phyloP scores from a whole-genome alignment of 805 yeast genomes.

The Starmerella gropengiesseri region DNA sequence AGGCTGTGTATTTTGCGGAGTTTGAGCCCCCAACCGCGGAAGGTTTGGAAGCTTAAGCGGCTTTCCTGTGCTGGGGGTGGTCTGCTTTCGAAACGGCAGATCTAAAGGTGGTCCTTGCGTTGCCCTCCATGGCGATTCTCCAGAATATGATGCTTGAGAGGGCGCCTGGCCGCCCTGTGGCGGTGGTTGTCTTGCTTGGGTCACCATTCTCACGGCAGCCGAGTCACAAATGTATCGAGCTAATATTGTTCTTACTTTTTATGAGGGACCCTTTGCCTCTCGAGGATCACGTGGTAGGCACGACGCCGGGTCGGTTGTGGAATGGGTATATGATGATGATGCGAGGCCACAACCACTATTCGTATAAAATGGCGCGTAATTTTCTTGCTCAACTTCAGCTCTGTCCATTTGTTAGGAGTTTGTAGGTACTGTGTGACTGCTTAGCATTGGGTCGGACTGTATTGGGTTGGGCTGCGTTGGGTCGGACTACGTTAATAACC shows the following conservation, averaged over 20 bases:
- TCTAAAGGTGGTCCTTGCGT: constrained; percentile 6
- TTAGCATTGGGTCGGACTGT: no score
- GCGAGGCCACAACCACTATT: no score
- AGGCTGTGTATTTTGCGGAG: not conserved
- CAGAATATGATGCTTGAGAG: constrained; percentile 8
- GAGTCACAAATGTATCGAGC: not conserved
- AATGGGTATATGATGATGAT: no score
- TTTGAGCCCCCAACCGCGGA: constrained; percentile 17
- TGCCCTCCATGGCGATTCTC: constrained; percentile 21
- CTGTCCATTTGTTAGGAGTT: no score
- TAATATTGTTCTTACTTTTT: constrained; percentile 2
- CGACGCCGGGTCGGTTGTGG: not conserved
- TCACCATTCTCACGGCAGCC: not conserved
- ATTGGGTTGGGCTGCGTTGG: no score
- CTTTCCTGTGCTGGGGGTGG: constrained; percentile 4
- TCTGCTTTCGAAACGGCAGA: not conserved
- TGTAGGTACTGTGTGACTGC: no score
- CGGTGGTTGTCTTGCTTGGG: constrained; percentile 2
- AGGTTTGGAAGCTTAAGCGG: constrained; percentile 18
- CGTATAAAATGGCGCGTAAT: no score
- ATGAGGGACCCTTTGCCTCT: not conserved
- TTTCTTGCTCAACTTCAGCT: no score
- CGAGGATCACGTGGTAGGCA: not conserved
- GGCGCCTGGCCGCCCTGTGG: constrained; percentile 6
- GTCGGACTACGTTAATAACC: not conserved